phyloP scores from a whole-genome alignment of 192 early-diverging fungal genomes.

The Coemansia reversa region DNA sequence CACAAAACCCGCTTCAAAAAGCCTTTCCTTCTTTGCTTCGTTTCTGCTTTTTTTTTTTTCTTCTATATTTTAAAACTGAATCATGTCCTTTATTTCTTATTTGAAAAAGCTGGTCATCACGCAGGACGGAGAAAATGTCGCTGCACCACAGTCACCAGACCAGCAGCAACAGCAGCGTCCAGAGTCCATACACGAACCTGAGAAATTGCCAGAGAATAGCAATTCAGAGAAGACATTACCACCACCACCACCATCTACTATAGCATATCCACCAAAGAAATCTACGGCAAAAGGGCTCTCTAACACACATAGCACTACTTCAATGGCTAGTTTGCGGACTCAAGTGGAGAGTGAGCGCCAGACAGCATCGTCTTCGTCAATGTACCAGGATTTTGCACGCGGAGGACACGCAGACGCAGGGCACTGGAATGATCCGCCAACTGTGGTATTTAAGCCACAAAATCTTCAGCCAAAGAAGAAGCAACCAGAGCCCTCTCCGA shows the following conservation, averaged over 20 bases:
- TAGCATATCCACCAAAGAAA: constrained; percentile 1
- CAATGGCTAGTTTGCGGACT: constrained; percentile 27
- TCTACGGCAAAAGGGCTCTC: not conserved
- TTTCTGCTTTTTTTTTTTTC: constrained; percentile 1
- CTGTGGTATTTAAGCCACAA: constrained; percentile 34
- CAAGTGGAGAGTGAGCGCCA: constrained; percentile 26
- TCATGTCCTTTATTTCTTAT: constrained; percentile 25
- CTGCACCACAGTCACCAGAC: not conserved
- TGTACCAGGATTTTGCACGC: constrained; percentile 50
- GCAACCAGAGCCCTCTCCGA: constrained; percentile 3
- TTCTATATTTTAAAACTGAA: not conserved
- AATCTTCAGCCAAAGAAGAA: constrained; percentile 8
- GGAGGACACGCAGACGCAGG: constrained; percentile 44
- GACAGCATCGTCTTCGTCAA: constrained; percentile 19
- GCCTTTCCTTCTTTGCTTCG: constrained; percentile 2
- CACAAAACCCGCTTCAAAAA: not conserved
- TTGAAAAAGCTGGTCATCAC: constrained; percentile 17
- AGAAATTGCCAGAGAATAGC: not conserved
- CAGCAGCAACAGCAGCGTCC: constrained; percentile 7
- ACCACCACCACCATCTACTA: constrained; percentile 16
- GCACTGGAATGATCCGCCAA: constrained; percentile 58
- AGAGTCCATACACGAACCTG: constrained; percentile 1
- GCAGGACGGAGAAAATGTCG: constrained; percentile 1
- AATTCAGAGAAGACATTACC: constrained; percentile 2
- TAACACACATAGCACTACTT: constrained; percentile 7